A percentile compares a stretch with the other conserved stretches of the same genome.
phyloP scores from a whole-genome alignment of 2,329 filamentous ascomycete genomes.

The Cercospora sp. region DNA sequence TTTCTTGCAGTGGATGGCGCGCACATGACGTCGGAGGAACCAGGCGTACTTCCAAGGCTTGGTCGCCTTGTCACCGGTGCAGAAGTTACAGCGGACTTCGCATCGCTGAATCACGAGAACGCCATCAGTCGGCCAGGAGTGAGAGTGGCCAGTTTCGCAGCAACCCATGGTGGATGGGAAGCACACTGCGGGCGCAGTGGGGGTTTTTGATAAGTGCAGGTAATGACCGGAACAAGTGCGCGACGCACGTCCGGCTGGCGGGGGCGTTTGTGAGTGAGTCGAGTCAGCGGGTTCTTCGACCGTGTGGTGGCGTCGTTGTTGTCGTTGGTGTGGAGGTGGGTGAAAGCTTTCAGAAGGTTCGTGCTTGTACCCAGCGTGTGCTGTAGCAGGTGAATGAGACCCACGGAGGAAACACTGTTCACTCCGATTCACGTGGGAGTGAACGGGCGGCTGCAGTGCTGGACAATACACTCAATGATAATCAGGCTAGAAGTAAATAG shows the following conservation, averaged over 20 bases:
- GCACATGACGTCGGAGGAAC: conserved; percentile 36
- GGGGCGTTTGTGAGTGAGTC: neutral
- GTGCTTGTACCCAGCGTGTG: neutral
- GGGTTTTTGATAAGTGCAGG: neutral
- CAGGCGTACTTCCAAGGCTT: conserved; percentile 34
- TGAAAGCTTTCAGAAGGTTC: neutral
- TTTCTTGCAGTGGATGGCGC: conserved; percentile 28
- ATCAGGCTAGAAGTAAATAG: neutral
- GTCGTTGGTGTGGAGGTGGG: neutral
- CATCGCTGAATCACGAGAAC: conserved; percentile 32
- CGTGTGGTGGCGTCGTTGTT: neutral
- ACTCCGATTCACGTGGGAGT: neutral
- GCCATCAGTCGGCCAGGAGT: conserved; percentile 32
- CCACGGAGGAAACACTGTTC: neutral
- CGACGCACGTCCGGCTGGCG: neutral
- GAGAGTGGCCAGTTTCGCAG: conserved; percentile 29
- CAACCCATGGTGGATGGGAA: conserved; percentile 31
- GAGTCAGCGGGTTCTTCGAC: neutral
- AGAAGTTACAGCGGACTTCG: conserved; percentile 34
- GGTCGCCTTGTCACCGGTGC: conserved; percentile 17
- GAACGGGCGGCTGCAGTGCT: neutral
- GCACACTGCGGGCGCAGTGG: neutral
- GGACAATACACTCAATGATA: neutral
- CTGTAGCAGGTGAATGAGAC: neutral
- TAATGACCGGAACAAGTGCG: neutral